Base-by-base conservation (phyloP, 2,329 filamentous ascomycete genomes). In the Epicoccum nigrum region DNA sequence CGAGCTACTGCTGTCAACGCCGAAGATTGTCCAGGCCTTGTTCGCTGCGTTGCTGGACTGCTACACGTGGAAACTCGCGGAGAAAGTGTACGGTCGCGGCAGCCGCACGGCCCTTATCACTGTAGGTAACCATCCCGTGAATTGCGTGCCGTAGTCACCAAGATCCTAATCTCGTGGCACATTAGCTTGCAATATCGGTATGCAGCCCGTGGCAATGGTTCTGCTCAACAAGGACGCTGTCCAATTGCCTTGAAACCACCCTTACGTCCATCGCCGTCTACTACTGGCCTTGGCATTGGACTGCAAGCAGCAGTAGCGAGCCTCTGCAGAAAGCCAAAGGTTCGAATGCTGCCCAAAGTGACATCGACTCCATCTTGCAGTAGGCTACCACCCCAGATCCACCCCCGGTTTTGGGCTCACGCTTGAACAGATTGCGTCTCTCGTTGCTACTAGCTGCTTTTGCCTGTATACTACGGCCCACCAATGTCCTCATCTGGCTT, bases 151-250 rank as follows among this genome's bases (percentile, higher is more conserved):
- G 21, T 43, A 53, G 54, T n/a, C 60, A 42, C 60, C 59, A 65
- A 50, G 63, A 60, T 46, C 51, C 56, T 58, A 51, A 55, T 54
- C 41, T 42, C 48, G 57, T 61, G 48, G 49, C 48, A 52, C 56
- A 58, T 52, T 71, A 92, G 86, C 78, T 96, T 37, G 81, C 83
- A 51, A 81, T 94, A 74, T 86, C 86, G 3, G 73, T 89, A 34
- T 77, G 86, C 64, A 96, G 86, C 73, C 90, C 94, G 6, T 99
- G 94, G 92, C 91, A 97, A 72, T 97, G 90, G 90, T 97, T 94
- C 74, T 94, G 88, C 75, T 94, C 92, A 1, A 93, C 92, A 0
- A 84, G 94, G 38, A 96, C 94, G 1, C 88, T 99, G 67, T 97
- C 93, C 46, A 99, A 99, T 75, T 94, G 87, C 44, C 78, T 97